Evolutionary conservation across 2,329 filamentous ascomycete species (phyloP).

Genomic region (Triangularia setosa): DNA sequence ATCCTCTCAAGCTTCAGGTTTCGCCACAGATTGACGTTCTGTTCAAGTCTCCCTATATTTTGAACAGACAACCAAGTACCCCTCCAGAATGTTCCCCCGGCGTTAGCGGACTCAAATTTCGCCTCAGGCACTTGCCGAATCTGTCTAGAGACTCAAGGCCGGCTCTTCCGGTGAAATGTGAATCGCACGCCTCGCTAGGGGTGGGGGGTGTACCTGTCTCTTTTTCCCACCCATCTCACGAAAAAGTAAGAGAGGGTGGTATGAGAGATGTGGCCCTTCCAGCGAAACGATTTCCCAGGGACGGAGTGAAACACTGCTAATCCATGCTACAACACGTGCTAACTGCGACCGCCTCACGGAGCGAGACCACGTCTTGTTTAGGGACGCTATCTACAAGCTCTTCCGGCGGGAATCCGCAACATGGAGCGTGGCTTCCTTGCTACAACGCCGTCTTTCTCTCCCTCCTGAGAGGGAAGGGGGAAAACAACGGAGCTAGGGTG

Average conservation of each 20-base stretch:
- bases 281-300: background rate
- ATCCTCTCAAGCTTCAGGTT: constrained; percentile 6
- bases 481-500: background rate
- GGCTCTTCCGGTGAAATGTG: constrained; percentile 23
- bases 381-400: background rate
- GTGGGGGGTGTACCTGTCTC: background rate
- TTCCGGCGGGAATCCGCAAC: background rate
- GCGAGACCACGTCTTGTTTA: background rate
- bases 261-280: constrained; percentile 6
- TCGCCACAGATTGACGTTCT: constrained; percentile 9
- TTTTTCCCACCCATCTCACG: constrained; percentile 3
- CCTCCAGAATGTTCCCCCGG: constrained; percentile 7
- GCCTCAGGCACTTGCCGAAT: constrained; percentile 18
- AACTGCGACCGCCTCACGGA: background rate
- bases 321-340: background rate
- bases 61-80: background rate
- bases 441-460: background rate
- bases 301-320: background rate
- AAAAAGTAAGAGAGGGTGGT: background rate
- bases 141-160: background rate
- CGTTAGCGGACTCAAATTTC: constrained; percentile 22
- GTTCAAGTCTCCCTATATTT: constrained; percentile 6
- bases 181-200: constrained; percentile 23
- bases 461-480: background rate
- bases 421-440: background rate